Evolutionary conservation across 306 rosid genomes (phyloP), one percentile per base, ranked within the genome.

Genomic region (Notholithocarpus densiflorus): DNA sequence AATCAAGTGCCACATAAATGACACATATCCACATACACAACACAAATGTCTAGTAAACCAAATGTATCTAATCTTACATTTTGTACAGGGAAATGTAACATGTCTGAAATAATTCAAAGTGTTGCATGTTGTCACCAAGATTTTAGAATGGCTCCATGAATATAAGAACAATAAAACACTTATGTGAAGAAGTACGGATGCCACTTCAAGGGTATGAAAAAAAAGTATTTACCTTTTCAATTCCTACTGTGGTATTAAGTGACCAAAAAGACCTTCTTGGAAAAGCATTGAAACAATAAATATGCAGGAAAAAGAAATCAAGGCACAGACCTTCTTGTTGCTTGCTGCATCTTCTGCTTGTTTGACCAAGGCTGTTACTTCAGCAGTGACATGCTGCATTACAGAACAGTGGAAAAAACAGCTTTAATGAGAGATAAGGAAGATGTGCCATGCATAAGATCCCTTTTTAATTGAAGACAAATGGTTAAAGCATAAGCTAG

Each of bases 261-360:
- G 75, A 62, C 45, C 17, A 11, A 48, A 20, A 73, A 64, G 73
- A 31, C 68, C 77, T 77, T 48, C 54, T 77, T 55, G 52, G 52
- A 71, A 60, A 71, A 77, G 18, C 6, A 20, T 18, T 24, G 40
- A n/a, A 56, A 77, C 40, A 76, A 75, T 20, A 27, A 73, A 77
- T 27, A 65, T 21, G 68, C 55, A 55, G 29, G 70, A 14, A 75
- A 79, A 69, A 32, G 12, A 68, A 53, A 53, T 81, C 56, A 80
- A 74, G 57, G 73, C 56, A 84, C 60, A 34, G 37, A 92, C 98
- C 97, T 89, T 94, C 85, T 86, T 94, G 85, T 79, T 94, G 85
- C 97, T 92, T 71, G 97, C 98, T 71, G 97, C 97, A 87, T 94
- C 98, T 89, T 92, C 97, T 12, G 98, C 98, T 74, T 76, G 97